These are phyloP conservation scores for Pharnaceum exiguum DNA, from an alignment of 148 eudicot species.

Conservation along the genomic window DNA sequence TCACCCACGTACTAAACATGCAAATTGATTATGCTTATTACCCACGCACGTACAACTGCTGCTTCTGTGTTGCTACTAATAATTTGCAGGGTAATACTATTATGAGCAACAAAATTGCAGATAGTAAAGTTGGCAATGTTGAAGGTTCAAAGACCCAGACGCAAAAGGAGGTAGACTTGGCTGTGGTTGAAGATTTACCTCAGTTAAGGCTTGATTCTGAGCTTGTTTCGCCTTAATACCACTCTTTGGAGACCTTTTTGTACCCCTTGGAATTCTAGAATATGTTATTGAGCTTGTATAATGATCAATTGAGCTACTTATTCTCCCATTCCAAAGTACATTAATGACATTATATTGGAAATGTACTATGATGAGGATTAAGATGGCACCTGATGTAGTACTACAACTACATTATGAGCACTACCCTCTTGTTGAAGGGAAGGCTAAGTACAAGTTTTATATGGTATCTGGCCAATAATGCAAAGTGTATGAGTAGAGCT, in stretches of 20 bases:
- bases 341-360: too few species aligned
- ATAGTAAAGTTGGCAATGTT: too few species aligned
- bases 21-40: slow-evolving; percentile 8
- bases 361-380: too few species aligned
- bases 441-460: too few species aligned
- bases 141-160: not conserved
- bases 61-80: not conserved
- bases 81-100: not conserved
- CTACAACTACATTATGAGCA: too few species aligned
- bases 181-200: slow-evolving; percentile 12
- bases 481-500: too few species aligned
- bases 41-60: not conserved
- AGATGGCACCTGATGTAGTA: too few species aligned
- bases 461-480: too few species aligned
- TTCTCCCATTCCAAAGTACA: too few species aligned
- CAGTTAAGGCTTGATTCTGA: slow-evolving; percentile 16
- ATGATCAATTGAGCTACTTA: not conserved
- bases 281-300: not conserved
- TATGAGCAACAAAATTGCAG: not conserved
- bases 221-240: slow-evolving; percentile 30
- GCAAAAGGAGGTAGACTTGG: not conserved
- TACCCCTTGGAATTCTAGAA: too few species aligned
- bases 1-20: slow-evolving; percentile 17
- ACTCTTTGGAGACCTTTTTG: not conserved
- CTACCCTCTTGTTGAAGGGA: too few species aligned